Evolutionary conservation across 2,329 filamentous ascomycete genomes (phyloP).

Genomic region (Coniochaeta hoffmannii): DNA sequence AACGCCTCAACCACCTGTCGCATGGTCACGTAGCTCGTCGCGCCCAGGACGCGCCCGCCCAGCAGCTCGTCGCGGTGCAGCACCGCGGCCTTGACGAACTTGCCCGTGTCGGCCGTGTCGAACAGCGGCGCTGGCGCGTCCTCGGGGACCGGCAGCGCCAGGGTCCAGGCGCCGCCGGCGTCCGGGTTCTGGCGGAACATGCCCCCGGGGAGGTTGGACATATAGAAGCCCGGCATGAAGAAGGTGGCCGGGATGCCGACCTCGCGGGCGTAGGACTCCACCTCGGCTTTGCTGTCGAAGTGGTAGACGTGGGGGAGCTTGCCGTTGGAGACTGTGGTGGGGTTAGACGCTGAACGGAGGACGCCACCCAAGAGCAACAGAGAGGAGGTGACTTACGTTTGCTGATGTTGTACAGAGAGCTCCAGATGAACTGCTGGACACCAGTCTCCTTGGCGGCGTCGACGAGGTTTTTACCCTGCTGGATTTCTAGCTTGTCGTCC

Average conservation of each 20-base stretch:
- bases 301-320: constrained; percentile 34
- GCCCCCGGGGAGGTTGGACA: constrained; percentile 36
- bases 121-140: constrained; percentile 26
- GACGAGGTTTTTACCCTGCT: constrained; percentile 39
- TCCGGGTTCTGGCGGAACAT: constrained; percentile 19
- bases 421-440: constrained; percentile 36
- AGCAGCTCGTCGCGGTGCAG: constrained; percentile 27
- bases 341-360: neutral
- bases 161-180: constrained; percentile 20
- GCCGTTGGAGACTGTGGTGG: constrained; percentile 28
- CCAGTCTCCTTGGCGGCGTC: constrained; percentile 35
- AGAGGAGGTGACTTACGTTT: constrained; percentile 23
- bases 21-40: constrained; percentile 32
- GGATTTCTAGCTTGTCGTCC: constrained; percentile 27
- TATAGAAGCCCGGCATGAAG: constrained; percentile 45
- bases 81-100: constrained; percentile 29
- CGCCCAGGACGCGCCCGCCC: constrained; percentile 34
- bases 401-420: constrained; percentile 31
- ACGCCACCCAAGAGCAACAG: too few species aligned
- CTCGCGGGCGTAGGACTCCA: constrained; percentile 44
- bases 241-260: constrained; percentile 40
- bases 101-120: constrained; percentile 28
- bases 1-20: constrained; percentile 31
- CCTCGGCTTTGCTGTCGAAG: constrained; percentile 50
- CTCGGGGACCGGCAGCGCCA: constrained; percentile 22